A percentile compares a stretch with the other conserved stretches of the same genome.
These are phyloP conservation scores for Trematosphaeria pertusa DNA, from an alignment of 2,329 filamentous ascomycete genomes.

Conservation along the genomic window DNA sequence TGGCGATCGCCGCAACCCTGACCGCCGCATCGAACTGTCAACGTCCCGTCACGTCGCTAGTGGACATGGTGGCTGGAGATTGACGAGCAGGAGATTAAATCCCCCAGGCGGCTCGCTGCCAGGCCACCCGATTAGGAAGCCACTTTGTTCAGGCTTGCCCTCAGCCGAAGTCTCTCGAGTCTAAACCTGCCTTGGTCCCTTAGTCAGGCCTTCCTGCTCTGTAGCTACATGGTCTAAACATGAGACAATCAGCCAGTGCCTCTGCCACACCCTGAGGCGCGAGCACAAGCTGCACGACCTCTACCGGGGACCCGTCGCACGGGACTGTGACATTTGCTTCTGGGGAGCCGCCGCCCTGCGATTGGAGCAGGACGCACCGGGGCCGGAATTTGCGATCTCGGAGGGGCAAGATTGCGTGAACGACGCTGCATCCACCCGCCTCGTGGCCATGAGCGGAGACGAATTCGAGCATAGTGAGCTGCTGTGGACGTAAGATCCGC, in stretches of 20 bases:
- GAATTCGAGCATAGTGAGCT: constrained; percentile 32
- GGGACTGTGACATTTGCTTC: constrained; percentile 34
- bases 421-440: constrained; percentile 15
- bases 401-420: constrained; percentile 27
- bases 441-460: constrained; percentile 23
- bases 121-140: constrained; percentile 20
- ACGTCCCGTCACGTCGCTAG: constrained; percentile 33
- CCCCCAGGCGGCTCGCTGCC: constrained; percentile 18
- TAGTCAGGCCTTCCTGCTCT: constrained; percentile 4
- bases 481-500: constrained; percentile 37
- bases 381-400: constrained; percentile 22
- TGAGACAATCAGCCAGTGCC: constrained; percentile 27
- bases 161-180: constrained; percentile 4
- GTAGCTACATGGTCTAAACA: constrained; percentile 13
- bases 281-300: constrained; percentile 21
- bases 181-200: constrained; percentile 8
- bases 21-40: constrained; percentile 40
- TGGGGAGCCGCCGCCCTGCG: constrained; percentile 21
- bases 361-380: constrained; percentile 23
- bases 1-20: constrained; percentile 15
- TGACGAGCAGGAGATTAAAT: constrained; percentile 28
- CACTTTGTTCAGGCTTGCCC: constrained; percentile 14
- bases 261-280: constrained; percentile 28
- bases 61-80: constrained; percentile 26
- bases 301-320: constrained; percentile 38